These are phyloP conservation scores for Cystofilobasidium capitatum DNA, from an alignment of 768 basidiomycete genomes.

Conservation along the genomic window DNA sequence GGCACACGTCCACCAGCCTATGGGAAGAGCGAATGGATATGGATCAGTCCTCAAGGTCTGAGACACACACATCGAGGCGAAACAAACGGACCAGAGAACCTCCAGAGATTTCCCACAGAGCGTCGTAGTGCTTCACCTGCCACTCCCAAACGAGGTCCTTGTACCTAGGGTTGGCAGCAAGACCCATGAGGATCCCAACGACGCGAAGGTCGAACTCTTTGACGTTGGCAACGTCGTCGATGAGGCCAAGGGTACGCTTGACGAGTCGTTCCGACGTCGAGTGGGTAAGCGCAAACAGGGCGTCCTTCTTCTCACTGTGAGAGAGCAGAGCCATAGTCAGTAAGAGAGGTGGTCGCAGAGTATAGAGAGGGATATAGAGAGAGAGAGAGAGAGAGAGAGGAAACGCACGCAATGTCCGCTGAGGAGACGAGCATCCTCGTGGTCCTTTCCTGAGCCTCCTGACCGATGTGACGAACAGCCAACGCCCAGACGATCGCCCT, in stretches of 20 bases:
- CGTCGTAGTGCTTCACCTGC: conserved; percentile 40
- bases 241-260: conserved; percentile 54
- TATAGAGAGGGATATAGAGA: conserved; percentile 48
- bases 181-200: conserved; percentile 25
- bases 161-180: conserved; percentile 58
- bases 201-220: background rate
- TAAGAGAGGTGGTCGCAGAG: conserved; percentile 41
- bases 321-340: conserved; percentile 54
- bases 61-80: too few relatives aligned
- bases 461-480: conserved; percentile 64
- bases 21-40: conserved; percentile 1
- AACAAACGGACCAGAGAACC: conserved; percentile 26
- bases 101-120: background rate
- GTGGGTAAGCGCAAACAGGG: conserved; percentile 56
- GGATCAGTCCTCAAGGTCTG: too few relatives aligned
- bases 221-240: conserved; percentile 43
- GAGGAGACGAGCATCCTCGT: conserved; percentile 48
- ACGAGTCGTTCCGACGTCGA: conserved; percentile 52
- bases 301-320: conserved; percentile 54
- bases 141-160: conserved; percentile 51
- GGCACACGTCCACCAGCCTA: background rate
- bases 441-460: conserved; percentile 61
- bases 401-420: background rate
- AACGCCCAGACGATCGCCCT: conserved; percentile 44
- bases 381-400: background rate